Evolutionary conservation across 1,139 yeast species (phyloP).

Genomic region (Diutina pseudorugosa): DNA sequence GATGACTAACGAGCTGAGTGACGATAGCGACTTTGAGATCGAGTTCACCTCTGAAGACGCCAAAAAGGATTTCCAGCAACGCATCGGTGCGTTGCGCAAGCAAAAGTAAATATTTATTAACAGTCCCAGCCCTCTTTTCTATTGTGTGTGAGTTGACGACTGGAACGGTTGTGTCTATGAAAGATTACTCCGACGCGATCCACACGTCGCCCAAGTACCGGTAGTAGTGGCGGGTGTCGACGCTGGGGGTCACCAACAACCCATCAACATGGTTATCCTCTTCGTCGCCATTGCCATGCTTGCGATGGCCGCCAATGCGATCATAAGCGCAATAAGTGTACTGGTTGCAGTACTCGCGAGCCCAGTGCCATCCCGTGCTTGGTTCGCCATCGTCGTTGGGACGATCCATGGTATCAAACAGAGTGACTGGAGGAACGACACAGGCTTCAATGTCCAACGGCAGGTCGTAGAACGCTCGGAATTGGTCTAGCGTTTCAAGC

Average conservation of each 20-base stretch:
- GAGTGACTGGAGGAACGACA: conserved; percentile 17
- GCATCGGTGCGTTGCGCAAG: not conserved
- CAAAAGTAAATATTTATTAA: not conserved
- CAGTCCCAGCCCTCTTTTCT: no score
- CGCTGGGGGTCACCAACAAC: not conserved
- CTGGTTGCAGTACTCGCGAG: conserved; percentile 20
- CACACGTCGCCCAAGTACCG: conserved; percentile 1
- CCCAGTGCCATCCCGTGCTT: conserved; percentile 17
- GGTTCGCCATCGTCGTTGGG: conserved; percentile 18
- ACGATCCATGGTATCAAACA: not conserved
- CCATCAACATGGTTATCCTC: not conserved
- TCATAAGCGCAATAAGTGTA: conserved; percentile 30
- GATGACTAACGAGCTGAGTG: not conserved
- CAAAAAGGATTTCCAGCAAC: conserved; percentile 2
- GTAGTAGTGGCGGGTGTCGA: not conserved
- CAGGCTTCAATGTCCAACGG: conserved; percentile 18
- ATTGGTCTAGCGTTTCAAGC: conserved; percentile 12
- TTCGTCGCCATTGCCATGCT: not conserved
- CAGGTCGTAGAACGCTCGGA: conserved; percentile 16
- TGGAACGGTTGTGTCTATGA: no score
- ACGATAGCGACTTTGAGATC: not conserved
- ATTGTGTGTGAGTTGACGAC: no score
- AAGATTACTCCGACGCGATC: not conserved
- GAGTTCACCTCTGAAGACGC: not conserved
- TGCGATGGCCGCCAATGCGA: conserved; percentile 16